Evolutionary conservation across 805 yeast species (phyloP), one percentile per base, ranked within the genome.

Genomic region (Saccharomyces kudriavzevii): DNA sequence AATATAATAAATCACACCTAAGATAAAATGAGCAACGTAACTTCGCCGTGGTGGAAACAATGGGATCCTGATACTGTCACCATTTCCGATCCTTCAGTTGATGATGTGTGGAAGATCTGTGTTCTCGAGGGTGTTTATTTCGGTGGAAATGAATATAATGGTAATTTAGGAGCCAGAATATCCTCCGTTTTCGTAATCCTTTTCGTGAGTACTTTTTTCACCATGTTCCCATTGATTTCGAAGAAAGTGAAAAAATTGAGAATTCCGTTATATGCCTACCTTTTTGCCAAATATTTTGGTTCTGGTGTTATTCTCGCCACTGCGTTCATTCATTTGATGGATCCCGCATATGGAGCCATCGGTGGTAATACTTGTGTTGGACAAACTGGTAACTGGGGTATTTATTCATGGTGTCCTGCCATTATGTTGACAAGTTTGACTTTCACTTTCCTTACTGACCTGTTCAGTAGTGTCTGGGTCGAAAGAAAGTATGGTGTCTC

Each of bases 291-390:
- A 62, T 86, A 77, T 69, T 87, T 87, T 65, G 95, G 95, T 56
- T 84, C 91, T 2, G 95, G 95, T 52, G 92, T 87, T 49, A 87
- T 87, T 62, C 77, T 87, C 11, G 87, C 92, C 13, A 87, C 95
- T 1, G 88, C 91, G 0, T 85, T 87, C 61, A 82, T 87, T 29
- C 95, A 87, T 70, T 71, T 87, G 55, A 69, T 87, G 54, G 76
- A 80, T 56, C 92, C 89, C 0, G 92, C 94, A 3, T 68, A 75
- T 54, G 86, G 83, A 9, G 75, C 80, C 2, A 71, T 87, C 48
- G 54, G 56, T 8, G 50, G 43, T 17, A 35, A 17, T 17, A 49
- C 55, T 29, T 75, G 79, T 61, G 76, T 75, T 9, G 78, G 76
- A 14, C 55, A 56, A 62, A 70, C 75, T 14, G 78, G 77, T 5